Conservation (phyloP, 441 rosid species). For the Macaranga tanarius region DNA sequence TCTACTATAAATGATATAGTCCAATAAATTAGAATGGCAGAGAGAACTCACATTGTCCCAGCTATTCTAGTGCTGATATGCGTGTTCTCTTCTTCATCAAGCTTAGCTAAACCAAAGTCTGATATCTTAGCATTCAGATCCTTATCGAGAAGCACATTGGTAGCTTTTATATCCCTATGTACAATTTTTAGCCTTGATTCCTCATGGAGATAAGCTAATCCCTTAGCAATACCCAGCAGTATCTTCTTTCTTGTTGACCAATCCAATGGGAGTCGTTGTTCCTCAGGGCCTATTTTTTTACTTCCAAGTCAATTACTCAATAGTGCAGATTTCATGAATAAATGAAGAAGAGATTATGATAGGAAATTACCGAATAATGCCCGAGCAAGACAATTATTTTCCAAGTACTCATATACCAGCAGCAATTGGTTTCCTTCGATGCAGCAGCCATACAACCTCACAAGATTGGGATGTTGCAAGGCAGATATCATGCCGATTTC, state of each 20-base stretch:
- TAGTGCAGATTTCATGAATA: neutral
- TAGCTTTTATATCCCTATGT: constrained; percentile 80
- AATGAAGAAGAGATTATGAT: neutral
- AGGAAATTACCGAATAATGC: constrained; percentile 68
- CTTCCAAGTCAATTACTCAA: neutral
- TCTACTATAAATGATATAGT: too few species aligned
- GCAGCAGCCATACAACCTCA: constrained; percentile 71
- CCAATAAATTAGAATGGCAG: constrained; percentile 1
- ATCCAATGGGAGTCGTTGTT: constrained; percentile 44
- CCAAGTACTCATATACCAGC: constrained; percentile 75
- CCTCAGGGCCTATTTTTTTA: constrained; percentile 39
- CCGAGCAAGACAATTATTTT: constrained; percentile 70
- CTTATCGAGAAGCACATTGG: constrained; percentile 76
- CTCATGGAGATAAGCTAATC: constrained; percentile 78
- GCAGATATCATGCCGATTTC: constrained; percentile 87
- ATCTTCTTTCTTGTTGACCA: constrained; percentile 69
- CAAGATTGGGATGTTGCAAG: constrained; percentile 80
- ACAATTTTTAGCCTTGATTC: constrained; percentile 82
- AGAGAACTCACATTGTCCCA: constrained; percentile 64
- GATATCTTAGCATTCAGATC: constrained; percentile 73
- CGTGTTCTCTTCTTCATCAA: constrained; percentile 77
- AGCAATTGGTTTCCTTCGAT: constrained; percentile 78
- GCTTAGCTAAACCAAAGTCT: constrained; percentile 84
- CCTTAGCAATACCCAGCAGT: constrained; percentile 64
- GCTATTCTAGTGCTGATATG: constrained; percentile 83